Evolutionary conservation across 495 filamentous ascomycete genomes (phyloP).

Genomic region (Aspergillus affinis): DNA sequence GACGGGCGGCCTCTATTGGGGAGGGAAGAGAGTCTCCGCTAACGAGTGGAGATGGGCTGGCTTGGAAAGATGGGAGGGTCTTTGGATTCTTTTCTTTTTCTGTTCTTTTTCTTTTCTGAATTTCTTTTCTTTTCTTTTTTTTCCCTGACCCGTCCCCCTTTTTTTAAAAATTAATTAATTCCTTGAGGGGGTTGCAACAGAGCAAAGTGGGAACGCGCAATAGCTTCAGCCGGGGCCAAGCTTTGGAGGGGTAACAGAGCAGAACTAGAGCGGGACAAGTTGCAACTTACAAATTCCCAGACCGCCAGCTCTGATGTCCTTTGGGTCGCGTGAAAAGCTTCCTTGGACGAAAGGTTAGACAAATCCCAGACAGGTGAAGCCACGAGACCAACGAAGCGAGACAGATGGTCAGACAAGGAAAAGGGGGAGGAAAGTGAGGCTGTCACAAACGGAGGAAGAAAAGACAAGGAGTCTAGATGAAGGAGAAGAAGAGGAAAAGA

Average conservation of each 20-base stretch:
- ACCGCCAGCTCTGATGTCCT: not conserved
- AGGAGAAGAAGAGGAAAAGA: not conserved
- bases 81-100: conserved; percentile 15
- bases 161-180: not conserved
- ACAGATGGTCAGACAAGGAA: not conserved
- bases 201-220: not conserved
- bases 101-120: conserved; percentile 5
- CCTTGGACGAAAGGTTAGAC: conserved; percentile 5
- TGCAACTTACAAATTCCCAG: conserved; percentile 3
- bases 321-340: conserved; percentile 19
- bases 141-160: not conserved
- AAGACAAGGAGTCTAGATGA: not conserved
- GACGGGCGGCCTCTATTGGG: conserved; percentile 15
- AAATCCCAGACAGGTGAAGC: too few relatives aligned
- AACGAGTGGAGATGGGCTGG: conserved; percentile 25
- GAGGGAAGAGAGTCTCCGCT: conserved; percentile 13
- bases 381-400: not conserved
- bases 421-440: not conserved
- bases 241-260: conserved; percentile 19
- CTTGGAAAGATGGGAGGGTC: not conserved
- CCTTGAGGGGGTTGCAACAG: not conserved
- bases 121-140: not conserved
- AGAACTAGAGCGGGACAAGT: conserved; percentile 8
- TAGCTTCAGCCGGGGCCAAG: conserved; percentile 9
- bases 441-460: conserved; percentile 1